phyloP scores from a whole-genome alignment of 2,329 filamentous ascomycete genomes.

The Tetracladium maxilliforme region DNA sequence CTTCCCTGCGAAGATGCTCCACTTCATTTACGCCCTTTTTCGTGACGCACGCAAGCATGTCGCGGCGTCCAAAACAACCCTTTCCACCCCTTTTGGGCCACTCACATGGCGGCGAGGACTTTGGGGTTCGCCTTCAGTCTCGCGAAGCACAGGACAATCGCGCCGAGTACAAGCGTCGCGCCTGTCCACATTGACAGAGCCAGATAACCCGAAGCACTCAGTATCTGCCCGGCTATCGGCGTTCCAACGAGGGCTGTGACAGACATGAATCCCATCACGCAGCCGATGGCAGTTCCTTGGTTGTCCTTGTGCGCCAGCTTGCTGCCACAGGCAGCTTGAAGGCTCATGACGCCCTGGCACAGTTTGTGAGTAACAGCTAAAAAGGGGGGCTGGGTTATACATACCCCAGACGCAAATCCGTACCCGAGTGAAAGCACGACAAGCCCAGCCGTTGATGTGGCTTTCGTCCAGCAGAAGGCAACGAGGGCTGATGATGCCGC shows the following conservation, averaged over 20 bases:
- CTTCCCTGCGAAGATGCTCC: too few species aligned
- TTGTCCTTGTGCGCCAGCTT: conserved; percentile 6
- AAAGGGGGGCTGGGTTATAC: too few species aligned
- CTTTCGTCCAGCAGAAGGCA: conserved; percentile 7
- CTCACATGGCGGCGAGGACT: too few species aligned
- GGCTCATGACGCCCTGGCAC: conserved; percentile 8
- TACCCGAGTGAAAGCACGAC: conserved; percentile 7
- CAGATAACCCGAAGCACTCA: conserved; percentile 6
- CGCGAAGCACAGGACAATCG: conserved; percentile 5
- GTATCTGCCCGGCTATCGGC: conserved; percentile 9
- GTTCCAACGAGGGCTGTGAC: conserved; percentile 9
- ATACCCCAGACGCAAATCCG: conserved; percentile 7
- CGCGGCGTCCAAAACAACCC: too few species aligned
- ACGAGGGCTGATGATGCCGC: conserved; percentile 6
- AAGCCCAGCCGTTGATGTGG: conserved; percentile 5
- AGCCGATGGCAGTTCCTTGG: conserved; percentile 9
- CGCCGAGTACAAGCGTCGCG: conserved; percentile 8
- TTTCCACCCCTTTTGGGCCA: too few species aligned
- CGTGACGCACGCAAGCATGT: too few species aligned
- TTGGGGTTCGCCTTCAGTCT: conserved; percentile 5
- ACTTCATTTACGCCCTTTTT: too few species aligned
- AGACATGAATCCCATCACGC: conserved; percentile 7
- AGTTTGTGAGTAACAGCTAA: conserved; percentile 1
- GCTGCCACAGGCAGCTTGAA: conserved; percentile 9
- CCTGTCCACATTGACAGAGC: conserved; percentile 10